Evolutionary conservation across 1,139 yeast genomes (phyloP).

Genomic region (Sugiyamaella pinicola): DNA sequence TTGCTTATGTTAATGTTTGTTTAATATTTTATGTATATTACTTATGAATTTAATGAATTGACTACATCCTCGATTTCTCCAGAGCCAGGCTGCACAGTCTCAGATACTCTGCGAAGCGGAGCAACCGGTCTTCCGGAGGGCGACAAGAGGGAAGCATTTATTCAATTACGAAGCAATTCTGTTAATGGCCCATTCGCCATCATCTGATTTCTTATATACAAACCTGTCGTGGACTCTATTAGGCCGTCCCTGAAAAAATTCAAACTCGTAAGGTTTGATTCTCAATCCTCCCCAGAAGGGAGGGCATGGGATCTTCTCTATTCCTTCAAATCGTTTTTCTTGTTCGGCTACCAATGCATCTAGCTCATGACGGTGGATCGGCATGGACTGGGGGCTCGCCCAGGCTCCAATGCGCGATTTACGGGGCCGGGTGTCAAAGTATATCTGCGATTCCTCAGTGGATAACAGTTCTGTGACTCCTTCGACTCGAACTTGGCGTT

Average conservation of each 20-base stretch:
- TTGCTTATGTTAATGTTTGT: no score
- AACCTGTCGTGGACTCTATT: conserved; percentile 90
- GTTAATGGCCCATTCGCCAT: conserved; percentile 59
- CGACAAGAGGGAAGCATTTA: background rate
- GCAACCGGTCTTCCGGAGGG: background rate
- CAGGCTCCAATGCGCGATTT: conserved; percentile 96
- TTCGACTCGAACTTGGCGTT: conserved; percentile 91
- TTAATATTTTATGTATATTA: conserved; percentile 4
- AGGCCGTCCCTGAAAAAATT: conserved; percentile 96
- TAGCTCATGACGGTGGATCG: conserved; percentile 57
- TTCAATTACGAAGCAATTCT: conserved; percentile 69
- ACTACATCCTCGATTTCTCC: no score
- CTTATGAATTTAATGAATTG: background rate
- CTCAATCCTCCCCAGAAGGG: conserved; percentile 95
- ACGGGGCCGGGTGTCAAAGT: conserved; percentile 84
- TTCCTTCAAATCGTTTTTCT: conserved; percentile 60
- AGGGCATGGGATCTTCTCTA: conserved; percentile 76
- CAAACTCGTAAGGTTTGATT: conserved; percentile 84
- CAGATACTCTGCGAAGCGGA: background rate
- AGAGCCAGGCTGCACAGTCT: no score
- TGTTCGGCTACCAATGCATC: conserved; percentile 52
- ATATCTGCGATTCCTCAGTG: conserved; percentile 71
- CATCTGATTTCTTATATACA: conserved; percentile 59
- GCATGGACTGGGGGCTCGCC: conserved; percentile 87
- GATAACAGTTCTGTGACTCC: conserved; percentile 77